Evolutionary conservation across 176 grass and related monocot species (phyloP).

Genomic region (Triticum aestivum): DNA sequence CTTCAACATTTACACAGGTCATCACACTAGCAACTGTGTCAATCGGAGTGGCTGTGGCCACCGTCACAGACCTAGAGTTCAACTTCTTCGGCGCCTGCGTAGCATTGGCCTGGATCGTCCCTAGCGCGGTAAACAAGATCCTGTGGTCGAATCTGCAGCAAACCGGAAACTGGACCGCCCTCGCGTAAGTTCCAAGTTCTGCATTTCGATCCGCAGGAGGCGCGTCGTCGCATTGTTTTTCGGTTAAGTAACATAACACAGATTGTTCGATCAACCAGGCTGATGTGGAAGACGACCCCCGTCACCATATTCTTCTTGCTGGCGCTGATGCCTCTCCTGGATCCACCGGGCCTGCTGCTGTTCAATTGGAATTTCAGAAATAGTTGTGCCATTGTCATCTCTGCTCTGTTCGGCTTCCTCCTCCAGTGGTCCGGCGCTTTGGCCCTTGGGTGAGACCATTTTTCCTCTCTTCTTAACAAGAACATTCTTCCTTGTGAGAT

Average conservation of each 20-base stretch:
- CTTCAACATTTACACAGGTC: constrained; percentile 59
- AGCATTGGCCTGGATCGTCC: constrained; percentile 86
- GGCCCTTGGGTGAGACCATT: constrained; percentile 78
- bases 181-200: constrained; percentile 77
- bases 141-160: constrained; percentile 97
- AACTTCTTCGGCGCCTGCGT: constrained; percentile 94
- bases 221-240: not conserved
- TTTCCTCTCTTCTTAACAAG: not conserved
- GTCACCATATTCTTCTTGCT: constrained; percentile 93
- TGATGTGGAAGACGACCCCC: constrained; percentile 99
- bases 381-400: constrained; percentile 63
- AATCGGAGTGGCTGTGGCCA: constrained; percentile 78
- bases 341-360: constrained; percentile 71
- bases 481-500: not conserved
- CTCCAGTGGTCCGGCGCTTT: constrained; percentile 97
- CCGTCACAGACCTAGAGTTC: constrained; percentile 90
- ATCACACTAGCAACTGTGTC: constrained; percentile 69
- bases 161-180: constrained; percentile 84
- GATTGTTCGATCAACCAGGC: constrained; percentile 38
- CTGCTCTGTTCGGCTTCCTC: constrained; percentile 91
- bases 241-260: not conserved
- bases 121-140: constrained; percentile 94
- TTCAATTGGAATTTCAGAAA: constrained; percentile 85
- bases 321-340: constrained; percentile 85
- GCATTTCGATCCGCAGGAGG: not conserved